These are phyloP conservation scores for Sporodiniella umbellata DNA, from an alignment of 371 early-diverging fungal genomes.

Conservation along the genomic window DNA sequence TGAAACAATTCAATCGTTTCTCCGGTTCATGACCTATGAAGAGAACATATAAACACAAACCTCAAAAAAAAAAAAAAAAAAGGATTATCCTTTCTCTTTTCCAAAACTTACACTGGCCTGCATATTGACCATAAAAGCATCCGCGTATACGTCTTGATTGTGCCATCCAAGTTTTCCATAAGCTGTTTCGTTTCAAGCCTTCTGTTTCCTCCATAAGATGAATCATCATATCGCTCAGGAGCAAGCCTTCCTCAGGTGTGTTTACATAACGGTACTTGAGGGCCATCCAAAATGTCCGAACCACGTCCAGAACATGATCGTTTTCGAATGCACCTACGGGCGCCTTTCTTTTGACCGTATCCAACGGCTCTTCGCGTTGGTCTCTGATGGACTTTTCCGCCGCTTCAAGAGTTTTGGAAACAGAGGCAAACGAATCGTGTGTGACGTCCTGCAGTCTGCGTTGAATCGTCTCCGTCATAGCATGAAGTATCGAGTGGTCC, in stretches of 20 bases:
- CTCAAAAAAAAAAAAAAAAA: neutral
- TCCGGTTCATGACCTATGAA: constrained; percentile 43
- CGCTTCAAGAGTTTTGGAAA: neutral
- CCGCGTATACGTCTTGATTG: constrained; percentile 11
- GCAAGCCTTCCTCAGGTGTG: neutral
- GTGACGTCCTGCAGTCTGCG: constrained; percentile 1
- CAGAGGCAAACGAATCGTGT: neutral
- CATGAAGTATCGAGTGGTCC: neutral
- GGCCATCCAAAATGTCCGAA: constrained; percentile 1
- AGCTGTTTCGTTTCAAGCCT: constrained; percentile 6
- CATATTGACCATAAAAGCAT: constrained; percentile 7
- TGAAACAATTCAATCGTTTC: constrained; percentile 55
- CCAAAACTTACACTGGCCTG: constrained; percentile 12
- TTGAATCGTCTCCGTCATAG: constrained; percentile 1
- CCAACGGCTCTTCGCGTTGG: neutral
- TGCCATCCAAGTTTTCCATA: constrained; percentile 14
- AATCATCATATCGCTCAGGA: constrained; percentile 6
- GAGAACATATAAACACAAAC: no score
- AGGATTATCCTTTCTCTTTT: no score
- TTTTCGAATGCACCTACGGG: constrained; percentile 14
- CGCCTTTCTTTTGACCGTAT: constrained; percentile 5
- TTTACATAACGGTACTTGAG: constrained; percentile 5
- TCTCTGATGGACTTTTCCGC: neutral
- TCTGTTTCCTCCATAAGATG: constrained; percentile 13
- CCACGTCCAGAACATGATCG: constrained; percentile 22